These are phyloP conservation scores for Candolleomyces efflorescens DNA, from an alignment of 768 basidiomycete genomes.

Conservation along the genomic window DNA sequence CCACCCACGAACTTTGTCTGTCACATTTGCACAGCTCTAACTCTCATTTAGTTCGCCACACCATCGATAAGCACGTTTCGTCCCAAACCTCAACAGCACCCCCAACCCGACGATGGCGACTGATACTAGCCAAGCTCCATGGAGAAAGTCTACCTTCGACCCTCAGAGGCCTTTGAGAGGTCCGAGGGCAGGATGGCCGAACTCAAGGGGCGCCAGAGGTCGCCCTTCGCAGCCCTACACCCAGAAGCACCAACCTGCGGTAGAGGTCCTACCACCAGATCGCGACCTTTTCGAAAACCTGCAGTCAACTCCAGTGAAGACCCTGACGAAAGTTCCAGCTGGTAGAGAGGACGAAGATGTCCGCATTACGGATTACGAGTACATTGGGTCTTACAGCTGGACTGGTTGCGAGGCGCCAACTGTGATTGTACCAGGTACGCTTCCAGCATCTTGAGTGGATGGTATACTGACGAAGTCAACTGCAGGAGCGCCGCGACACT, in stretches of 20 bases:
- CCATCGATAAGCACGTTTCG: no score
- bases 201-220: neutral
- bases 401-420: slow-evolving; percentile 37
- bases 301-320: slow-evolving; percentile 8
- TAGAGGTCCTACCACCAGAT: slow-evolving; percentile 23
- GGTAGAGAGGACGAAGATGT: slow-evolving; percentile 24
- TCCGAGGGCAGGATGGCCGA: neutral
- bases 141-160: slow-evolving; percentile 8
- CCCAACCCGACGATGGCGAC: neutral
- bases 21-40: neutral
- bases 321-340: slow-evolving; percentile 18
- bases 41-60: no score
- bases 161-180: neutral
- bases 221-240: neutral
- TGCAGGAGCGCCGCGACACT: slow-evolving; percentile 56
- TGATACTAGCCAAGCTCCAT: slow-evolving; percentile 5
- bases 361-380: slow-evolving; percentile 31
- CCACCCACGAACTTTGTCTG: neutral
- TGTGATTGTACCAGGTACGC: slow-evolving; percentile 46
- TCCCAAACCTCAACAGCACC: neutral
- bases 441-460: neutral
- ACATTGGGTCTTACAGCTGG: slow-evolving; percentile 60
- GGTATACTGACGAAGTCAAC: neutral
- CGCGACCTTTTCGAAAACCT: slow-evolving; percentile 34
- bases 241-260: slow-evolving; percentile 5